Conservation (phyloP, 2,329 filamentous ascomycete genomes). For the Boeremia lycopersici region DNA sequence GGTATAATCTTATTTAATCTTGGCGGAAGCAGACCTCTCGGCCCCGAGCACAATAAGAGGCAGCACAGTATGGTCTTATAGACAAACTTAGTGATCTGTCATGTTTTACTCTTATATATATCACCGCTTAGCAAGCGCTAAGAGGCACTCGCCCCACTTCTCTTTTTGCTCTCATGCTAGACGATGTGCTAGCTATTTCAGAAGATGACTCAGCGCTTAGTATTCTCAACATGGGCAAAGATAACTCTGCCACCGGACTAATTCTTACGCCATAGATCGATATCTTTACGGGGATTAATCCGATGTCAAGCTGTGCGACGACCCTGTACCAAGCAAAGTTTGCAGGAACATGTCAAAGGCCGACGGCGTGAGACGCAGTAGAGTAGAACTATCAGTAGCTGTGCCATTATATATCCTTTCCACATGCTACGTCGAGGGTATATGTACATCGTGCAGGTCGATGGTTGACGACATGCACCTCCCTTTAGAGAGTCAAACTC, state of each 20-base stretch:
- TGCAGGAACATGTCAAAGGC: too few species aligned
- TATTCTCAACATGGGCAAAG: too few species aligned
- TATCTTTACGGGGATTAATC: too few species aligned
- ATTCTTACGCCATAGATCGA: too few species aligned
- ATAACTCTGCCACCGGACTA: too few species aligned
- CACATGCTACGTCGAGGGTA: constrained; percentile 11
- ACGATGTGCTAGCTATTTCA: too few species aligned
- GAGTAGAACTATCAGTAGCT: constrained; percentile 1
- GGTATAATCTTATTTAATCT: constrained; percentile 1
- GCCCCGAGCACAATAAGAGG: background rate
- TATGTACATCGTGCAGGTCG: constrained; percentile 13
- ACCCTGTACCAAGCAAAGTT: background rate
- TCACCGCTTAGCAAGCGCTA: background rate
- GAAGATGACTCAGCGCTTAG: too few species aligned
- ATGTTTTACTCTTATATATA: background rate
- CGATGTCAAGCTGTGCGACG: background rate
- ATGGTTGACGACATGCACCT: background rate
- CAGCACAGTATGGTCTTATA: too few species aligned
- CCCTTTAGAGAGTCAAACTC: background rate
- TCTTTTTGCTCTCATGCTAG: too few species aligned
- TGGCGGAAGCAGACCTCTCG: background rate
- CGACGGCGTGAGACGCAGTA: too few species aligned
- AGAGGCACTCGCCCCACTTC: background rate
- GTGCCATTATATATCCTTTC: constrained; percentile 10
- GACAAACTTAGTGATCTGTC: background rate